Percentiles rank a stretch among this genome's conserved stretches.
Evolutionary conservation across 768 basidiomycete genomes (phyloP).

Genomic region (Scleroderma citrinum): DNA sequence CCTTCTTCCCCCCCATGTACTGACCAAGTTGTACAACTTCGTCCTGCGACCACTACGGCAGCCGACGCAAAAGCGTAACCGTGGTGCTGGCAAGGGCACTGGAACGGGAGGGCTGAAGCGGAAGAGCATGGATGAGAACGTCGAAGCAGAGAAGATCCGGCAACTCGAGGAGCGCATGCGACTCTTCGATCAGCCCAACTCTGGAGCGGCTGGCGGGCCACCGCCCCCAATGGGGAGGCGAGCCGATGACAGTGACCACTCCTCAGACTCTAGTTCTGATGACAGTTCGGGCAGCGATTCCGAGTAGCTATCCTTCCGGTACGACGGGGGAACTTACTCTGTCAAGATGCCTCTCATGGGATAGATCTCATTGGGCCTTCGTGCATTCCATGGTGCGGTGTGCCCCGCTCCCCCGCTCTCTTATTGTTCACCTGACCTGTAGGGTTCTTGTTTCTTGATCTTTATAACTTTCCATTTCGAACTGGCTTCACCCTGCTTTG

Average conservation of each 20-base stretch:
- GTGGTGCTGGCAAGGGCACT: slow-evolving; percentile 63
- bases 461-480: slow-evolving; percentile 30
- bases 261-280: slow-evolving; percentile 74
- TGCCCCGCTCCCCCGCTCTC: slow-evolving; percentile 12
- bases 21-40: slow-evolving; percentile 93
- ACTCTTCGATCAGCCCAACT: slow-evolving; percentile 64
- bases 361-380: slow-evolving; percentile 19
- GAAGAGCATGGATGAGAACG: slow-evolving; percentile 96
- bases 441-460: slow-evolving; percentile 26
- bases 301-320: slow-evolving; percentile 38
- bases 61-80: slow-evolving; percentile 57
- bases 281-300: slow-evolving; percentile 84
- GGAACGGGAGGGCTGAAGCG: slow-evolving; percentile 88
- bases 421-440: slow-evolving; percentile 20
- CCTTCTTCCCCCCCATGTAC: slow-evolving; percentile 74
- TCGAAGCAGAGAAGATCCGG: slow-evolving; percentile 92
- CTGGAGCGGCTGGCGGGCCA: slow-evolving; percentile 28
- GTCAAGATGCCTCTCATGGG: slow-evolving; percentile 4
- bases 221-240: slow-evolving; percentile 29
- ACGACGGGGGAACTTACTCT: slow-evolving; percentile 7
- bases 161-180: slow-evolving; percentile 84
- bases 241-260: slow-evolving; percentile 57
- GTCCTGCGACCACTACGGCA: slow-evolving; percentile 77
- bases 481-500: slow-evolving; percentile 16
- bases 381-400: slow-evolving; percentile 9